Evolutionary conservation across 768 basidiomycete genomes (phyloP), one percentile per base, ranked within the genome.

Genomic region (Hygrophorus pudorinus): DNA sequence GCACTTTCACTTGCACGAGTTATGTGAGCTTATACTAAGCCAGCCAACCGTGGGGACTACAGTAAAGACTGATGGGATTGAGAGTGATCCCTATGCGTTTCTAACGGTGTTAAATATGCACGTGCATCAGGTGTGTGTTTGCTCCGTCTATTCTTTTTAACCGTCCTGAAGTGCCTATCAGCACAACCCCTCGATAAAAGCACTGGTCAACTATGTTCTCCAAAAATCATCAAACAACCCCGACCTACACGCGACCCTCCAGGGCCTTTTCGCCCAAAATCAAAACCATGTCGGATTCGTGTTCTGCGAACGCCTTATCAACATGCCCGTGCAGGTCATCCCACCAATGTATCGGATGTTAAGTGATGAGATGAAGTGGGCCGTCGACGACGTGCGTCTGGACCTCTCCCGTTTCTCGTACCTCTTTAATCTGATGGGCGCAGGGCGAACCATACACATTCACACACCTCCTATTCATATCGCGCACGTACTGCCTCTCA

Each of bases 321-420:
- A 98, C 59, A 93, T 99, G 81, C 94, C 94, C 0, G 83, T 91
- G 11, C 89, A 97, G 53, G 78, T 92, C 29, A 73, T 93, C 7
- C 85, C 91, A 4, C 92, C 90, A 1, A 84, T 96, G 81, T 97
- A 93, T 61, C 71, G 71, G 35, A 91, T 97, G 85, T 70, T 98
- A 17, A 65, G 69, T 0, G 79, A 86, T 38, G 94, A 99, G 59
- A 66, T 96, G n/a, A 67, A 78, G 30, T 78, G 71, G 66, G 86
- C 85, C 2, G 61, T 75, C 30, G 68, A 73, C 39, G 78, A 82
- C 40, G 87, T 84, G 46, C 42, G 76, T 66, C 45, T 13, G n/a
- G 34, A 11, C 35, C 13, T 9, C 18, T 34, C 41, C 45, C 20
- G 18, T 21, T n/a, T 48, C n/a, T 21, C 30, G 42, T 30, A 48